Percentiles rank a stretch among this genome's conserved stretches.
phyloP scores from a whole-genome alignment of 2,329 filamentous ascomycete genomes.

The Sporothrix brasiliensis region DNA sequence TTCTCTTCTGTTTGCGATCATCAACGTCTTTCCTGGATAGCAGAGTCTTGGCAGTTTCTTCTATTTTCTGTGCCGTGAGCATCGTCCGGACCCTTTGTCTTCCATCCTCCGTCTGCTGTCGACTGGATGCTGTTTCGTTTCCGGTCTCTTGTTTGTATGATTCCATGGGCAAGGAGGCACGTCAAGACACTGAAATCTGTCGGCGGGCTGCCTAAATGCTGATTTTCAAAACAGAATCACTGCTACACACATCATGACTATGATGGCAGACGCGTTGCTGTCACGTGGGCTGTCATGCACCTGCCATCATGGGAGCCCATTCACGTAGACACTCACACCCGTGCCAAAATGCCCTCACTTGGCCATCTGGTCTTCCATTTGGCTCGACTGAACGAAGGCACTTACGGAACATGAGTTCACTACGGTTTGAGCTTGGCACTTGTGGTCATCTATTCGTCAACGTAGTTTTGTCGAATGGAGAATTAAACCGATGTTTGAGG shows the following conservation, averaged over 20 bases:
- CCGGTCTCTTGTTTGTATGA: neutral
- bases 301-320: too few species aligned
- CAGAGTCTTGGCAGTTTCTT: conserved; percentile 21
- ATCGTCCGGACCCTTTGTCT: neutral
- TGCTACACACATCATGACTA: neutral
- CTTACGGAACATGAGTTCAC: neutral
- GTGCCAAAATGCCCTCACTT: neutral
- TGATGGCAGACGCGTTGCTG: neutral
- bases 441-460: neutral
- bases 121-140: conserved; percentile 18
- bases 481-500: neutral
- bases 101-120: neutral
- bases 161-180: neutral
- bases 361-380: neutral
- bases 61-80: conserved; percentile 5
- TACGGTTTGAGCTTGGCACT: neutral
- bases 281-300: neutral
- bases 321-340: neutral
- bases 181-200: neutral
- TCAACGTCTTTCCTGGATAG: conserved; percentile 6
- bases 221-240: conserved; percentile 2
- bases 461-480: neutral
- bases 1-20: neutral
- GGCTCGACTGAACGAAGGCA: neutral
- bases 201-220: conserved; percentile 1